Conservation (phyloP, 805 yeast species). For the Tetrapisispora taiwanensis region DNA sequence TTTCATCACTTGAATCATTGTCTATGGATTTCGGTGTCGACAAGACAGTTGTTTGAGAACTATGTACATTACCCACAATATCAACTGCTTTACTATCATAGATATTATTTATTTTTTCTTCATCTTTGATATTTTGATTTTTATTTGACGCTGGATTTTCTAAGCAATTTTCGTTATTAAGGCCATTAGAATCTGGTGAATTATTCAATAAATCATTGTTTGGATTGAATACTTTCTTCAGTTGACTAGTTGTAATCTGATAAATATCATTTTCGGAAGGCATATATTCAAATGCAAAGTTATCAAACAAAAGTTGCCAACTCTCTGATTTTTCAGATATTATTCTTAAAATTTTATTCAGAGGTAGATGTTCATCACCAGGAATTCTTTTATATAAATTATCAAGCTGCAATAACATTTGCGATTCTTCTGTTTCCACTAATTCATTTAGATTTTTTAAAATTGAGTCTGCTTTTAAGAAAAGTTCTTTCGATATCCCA, state of each 20-base stretch:
- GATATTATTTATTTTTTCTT: too few relatives aligned
- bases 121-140: too few relatives aligned
- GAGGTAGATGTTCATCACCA: conserved; percentile 55
- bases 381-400: conserved; percentile 43
- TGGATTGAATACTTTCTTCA: conserved; percentile 50
- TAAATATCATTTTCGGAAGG: conserved; percentile 93
- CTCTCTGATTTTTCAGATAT: conserved; percentile 73
- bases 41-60: too few relatives aligned
- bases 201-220: background rate
- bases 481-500: conserved; percentile 57
- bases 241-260: conserved; percentile 77
- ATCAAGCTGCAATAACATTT: conserved; percentile 37
- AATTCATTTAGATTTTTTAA: conserved; percentile 48
- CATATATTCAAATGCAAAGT: conserved; percentile 65
- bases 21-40: too few relatives aligned
- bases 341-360: conserved; percentile 59
- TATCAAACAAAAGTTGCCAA: conserved; percentile 80
- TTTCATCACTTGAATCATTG: too few relatives aligned
- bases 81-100: too few relatives aligned
- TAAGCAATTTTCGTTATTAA: too few relatives aligned
- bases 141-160: too few relatives aligned
- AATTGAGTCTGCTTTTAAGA: conserved; percentile 54
- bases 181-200: background rate
- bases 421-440: conserved; percentile 41
- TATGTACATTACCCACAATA: too few relatives aligned